Conservation (phyloP, 768 basidiomycete genomes). For the Auriscalpium vulgare region DNA sequence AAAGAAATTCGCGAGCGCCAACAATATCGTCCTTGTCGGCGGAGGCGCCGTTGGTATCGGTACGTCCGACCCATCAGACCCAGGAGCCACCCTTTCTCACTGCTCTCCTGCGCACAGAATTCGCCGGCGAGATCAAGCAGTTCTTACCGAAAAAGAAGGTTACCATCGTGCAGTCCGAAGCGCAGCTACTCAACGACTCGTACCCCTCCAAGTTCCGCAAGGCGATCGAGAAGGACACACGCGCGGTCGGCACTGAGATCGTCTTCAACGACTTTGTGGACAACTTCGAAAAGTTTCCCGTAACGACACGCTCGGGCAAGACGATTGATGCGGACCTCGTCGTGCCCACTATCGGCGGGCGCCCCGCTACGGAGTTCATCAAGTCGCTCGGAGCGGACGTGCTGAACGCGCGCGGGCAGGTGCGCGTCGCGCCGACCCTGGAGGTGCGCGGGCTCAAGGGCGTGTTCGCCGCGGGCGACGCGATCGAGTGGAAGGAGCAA, state of each 20-base stretch:
- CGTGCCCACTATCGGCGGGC: conserved; percentile 29
- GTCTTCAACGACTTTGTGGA: conserved; percentile 46
- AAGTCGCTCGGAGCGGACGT: conserved; percentile 31
- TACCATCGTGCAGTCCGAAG: conserved; percentile 50
- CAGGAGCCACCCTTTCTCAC: not conserved
- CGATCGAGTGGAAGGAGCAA: conserved; percentile 54
- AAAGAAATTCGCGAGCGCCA: conserved; percentile 20
- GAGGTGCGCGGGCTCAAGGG: conserved; percentile 41
- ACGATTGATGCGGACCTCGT: conserved; percentile 46
- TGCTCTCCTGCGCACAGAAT: conserved; percentile 19
- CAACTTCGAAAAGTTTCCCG: conserved; percentile 23
- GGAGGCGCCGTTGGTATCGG: conserved; percentile 34
- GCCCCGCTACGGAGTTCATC: conserved; percentile 45
- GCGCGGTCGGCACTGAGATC: conserved; percentile 37
- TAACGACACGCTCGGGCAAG: conserved; percentile 45
- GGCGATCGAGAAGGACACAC: conserved; percentile 32
- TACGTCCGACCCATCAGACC: conserved; percentile 18
- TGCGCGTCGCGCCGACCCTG: conserved; percentile 48
- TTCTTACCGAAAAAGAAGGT: conserved; percentile 38
- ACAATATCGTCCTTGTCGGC: conserved; percentile 25
- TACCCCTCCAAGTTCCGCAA: conserved; percentile 48
- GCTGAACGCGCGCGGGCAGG: conserved; percentile 28
- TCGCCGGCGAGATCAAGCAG: conserved; percentile 35
- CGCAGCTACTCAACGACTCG: conserved; percentile 40
- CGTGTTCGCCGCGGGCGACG: conserved; percentile 59